Evolutionary conservation across 2,329 filamentous ascomycete genomes (phyloP), one percentile per base, ranked within the genome.

Genomic region (Grosmannia serpens): DNA sequence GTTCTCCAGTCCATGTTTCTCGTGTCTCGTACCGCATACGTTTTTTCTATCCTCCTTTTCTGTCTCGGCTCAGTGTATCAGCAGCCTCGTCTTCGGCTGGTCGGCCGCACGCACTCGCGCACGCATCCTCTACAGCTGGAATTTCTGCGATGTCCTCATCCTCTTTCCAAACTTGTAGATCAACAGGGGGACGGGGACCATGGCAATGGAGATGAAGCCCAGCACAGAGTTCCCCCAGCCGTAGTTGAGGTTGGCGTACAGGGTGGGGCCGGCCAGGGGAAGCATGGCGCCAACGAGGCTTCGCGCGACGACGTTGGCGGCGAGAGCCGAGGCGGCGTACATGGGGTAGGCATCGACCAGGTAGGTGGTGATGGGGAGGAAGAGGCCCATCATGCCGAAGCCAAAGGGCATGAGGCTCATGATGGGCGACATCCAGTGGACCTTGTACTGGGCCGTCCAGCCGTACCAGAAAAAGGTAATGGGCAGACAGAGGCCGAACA

Each of bases 261-360:
- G 78, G 22, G 70, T 66, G 20, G 79, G 70, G 0, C 80, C 82
- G 3, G 76, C 75, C 15, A 86, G 70, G 0, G 83, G 83, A 3
- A 86, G 69, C 54, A 83, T 68, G 4, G 78, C 81, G 17, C 82
- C 83, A 15, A 81, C 71, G 0, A 83, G 65, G 27, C 69, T 72
- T 38, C 83, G 70, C 3, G 85, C 67, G 0, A 85, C 77, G 0
- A 80, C 83, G 60, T 75, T 83, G 0, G 83, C 83, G 0, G 83
- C 84, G 1, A 84, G 76, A 0, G 79, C 84, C 17, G 73, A 75
- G 26, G 84, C 83, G 1, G 82, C 80, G 61, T 83, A 79, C 49
- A 74, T 68, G 0, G 75, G 73, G 64, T 79, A 86, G 1, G 77
- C 76, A 61, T 87, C 83, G 11, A 86, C 78, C n/a, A 86, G 73